Evolutionary conservation across 805 yeast species (phyloP), one percentile per base, ranked within the genome.

Genomic region (Lipomyces anomalus): DNA sequence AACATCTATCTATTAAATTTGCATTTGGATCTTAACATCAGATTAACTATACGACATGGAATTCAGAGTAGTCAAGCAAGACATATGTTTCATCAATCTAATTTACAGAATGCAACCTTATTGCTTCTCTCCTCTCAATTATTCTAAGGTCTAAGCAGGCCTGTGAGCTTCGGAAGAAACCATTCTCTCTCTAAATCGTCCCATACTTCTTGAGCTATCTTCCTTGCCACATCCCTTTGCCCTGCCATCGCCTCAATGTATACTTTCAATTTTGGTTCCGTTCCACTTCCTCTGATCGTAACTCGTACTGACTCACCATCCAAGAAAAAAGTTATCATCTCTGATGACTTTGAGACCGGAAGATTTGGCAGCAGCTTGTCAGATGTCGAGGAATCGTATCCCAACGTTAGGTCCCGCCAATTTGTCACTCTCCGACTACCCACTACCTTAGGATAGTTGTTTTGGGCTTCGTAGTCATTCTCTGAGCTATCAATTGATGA

Each of bases 221-320:
- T 48, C 0, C 56, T 48, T 3, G 63, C 60, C 0, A 48, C 58
- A 36, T 74, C 84, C 0, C 51, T 40, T 16, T 32, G 30, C n/a
- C 46, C 30, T 0, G 86, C 73, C 35, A 65, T 64, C 0, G 94
- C 92, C 61, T 90, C 98, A 28, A 90, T 80, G 65, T 90, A 90
- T 0, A 90, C 84, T 63, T 90, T 90, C 52, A 90, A 69, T 62
- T 90, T 90, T 2, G 97, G 97, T 63, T 90, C 98, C 0, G 98
- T 90, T 7, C 98, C 98, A 2, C 95, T 86, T 0, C 97, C 97
- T 43, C 98, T 73, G 40, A 85, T 79, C 0, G 97, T 89, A 60
- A 89, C 80, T 29, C 95, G 67, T 1, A 86, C 79, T 35, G 70
- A 75, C 1, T 58, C 63, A 4, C 42, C 49, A 13, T 52, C 48